These are phyloP conservation scores for Fraxinus cuspidata DNA, from an alignment of 257 asterid species.

Conservation along the genomic window DNA sequence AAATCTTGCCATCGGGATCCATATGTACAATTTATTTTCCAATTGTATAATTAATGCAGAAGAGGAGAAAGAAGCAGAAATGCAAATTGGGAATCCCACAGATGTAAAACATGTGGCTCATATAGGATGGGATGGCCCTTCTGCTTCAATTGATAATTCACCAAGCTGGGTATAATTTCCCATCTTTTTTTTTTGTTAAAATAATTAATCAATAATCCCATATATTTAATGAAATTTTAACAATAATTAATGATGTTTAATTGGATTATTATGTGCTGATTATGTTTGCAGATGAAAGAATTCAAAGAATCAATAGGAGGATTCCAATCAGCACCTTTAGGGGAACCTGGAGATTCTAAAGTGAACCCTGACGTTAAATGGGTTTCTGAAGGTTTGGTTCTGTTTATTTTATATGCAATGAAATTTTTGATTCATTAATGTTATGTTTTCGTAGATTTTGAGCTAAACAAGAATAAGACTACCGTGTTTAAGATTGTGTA, in stretches of 20 bases:
- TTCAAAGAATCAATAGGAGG: conserved; percentile 43
- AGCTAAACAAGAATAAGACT: neutral
- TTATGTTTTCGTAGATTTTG: too few relatives aligned
- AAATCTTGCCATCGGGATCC: neutral
- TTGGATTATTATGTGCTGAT: neutral
- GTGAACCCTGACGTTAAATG: conserved; percentile 53
- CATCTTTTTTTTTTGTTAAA: neutral
- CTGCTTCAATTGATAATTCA: conserved; percentile 51
- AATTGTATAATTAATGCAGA: conserved; percentile 37
- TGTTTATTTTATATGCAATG: neutral
- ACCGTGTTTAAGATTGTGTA: neutral
- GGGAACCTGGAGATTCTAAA: conserved; percentile 30
- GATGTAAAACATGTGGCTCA: conserved; percentile 98
- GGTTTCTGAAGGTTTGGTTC: conserved; percentile 67
- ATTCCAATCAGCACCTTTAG: conserved; percentile 60
- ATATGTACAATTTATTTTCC: neutral
- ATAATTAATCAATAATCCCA: neutral
- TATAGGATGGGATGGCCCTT: conserved; percentile 84
- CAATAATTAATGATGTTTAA: neutral
- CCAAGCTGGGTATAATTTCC: conserved; percentile 67
- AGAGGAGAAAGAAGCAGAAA: conserved; percentile 66
- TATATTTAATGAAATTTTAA: neutral
- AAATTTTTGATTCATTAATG: neutral
- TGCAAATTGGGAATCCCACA: conserved; percentile 81
- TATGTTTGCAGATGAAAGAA: conserved; percentile 64